Evolutionary conservation across 2,329 filamentous ascomycete genomes (phyloP), one percentile per base, ranked within the genome.

Genomic region (Trichophyton simii): DNA sequence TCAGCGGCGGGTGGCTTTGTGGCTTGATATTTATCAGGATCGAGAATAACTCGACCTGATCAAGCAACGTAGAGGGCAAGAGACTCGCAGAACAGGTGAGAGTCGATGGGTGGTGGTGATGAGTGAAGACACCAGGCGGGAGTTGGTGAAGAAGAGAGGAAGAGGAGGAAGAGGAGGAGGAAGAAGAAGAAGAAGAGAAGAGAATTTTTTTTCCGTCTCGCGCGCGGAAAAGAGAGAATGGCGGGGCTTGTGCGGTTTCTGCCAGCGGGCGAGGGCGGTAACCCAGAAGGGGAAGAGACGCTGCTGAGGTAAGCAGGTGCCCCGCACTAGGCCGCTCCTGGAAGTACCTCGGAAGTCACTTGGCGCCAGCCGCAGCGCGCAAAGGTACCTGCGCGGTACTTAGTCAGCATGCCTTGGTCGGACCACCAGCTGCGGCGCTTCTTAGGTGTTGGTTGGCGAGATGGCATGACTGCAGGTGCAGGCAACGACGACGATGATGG

Each of bases 21-120:
- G 38, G 55, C 55, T 58, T 38, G 55, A n/a, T 38, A 70, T 60
- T 66, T 69, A 72, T 67, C 75, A 75, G 72, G 72, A 75, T 68
- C 75, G 73, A 76, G 73, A 66, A 65, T 69, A 70, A 70, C 73
- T 75, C 75, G 75, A 76, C 72, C 74, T 75, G 71, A 66, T 57
- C 59, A 59, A 52, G 42, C 52, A 50, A 13, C 22, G 50, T 54
- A 54, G 50, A 54, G 11, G 50, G 34, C 11, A 38, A 31, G 34
- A 38, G 34, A 38, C 34, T 11, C 34, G 11, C 34, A 38, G 34
- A 38, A 38, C 9, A 38, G 34, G 34, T 38, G 34, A 31, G 8
- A 20, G 48, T 54, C 22, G 28, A 5, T 15, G 31, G 50, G 31
- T n/a, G 50, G 11, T 54, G 50, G 50, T 25, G 50, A 65, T 66